Evolutionary conservation across 2,329 filamentous ascomycete genomes (phyloP).

Genomic region (Xylaria sp.): DNA sequence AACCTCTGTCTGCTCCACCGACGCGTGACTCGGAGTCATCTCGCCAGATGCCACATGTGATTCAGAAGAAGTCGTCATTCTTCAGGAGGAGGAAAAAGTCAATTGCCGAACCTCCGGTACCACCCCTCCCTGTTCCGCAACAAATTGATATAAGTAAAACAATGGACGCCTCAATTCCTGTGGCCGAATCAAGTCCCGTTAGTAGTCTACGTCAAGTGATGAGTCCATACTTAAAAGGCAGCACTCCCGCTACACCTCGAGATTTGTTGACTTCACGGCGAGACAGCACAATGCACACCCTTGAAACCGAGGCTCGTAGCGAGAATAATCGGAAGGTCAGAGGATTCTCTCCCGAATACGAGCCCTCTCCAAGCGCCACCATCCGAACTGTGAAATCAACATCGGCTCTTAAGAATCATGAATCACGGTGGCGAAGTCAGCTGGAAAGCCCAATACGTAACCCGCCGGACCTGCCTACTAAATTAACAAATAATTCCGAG

Average conservation of each 20-base stretch:
- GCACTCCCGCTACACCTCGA: slow-evolving; percentile 33
- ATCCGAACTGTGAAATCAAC: slow-evolving; percentile 70
- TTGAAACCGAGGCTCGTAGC: slow-evolving; percentile 41
- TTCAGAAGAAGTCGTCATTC: slow-evolving; percentile 96
- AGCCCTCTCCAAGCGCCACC: slow-evolving; percentile 75
- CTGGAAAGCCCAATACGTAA: slow-evolving; percentile 42
- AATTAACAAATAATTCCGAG: slow-evolving; percentile 46
- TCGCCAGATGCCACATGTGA: slow-evolving; percentile 54
- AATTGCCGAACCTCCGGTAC: slow-evolving; percentile 74
- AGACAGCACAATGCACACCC: slow-evolving; percentile 42
- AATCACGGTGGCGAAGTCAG: slow-evolving; percentile 42
- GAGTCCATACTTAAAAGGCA: slow-evolving; percentile 76
- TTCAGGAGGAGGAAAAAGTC: slow-evolving; percentile 96
- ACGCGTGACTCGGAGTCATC: slow-evolving; percentile 62
- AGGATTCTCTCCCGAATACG: slow-evolving; percentile 80
- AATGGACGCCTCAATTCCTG: slow-evolving; percentile 45
- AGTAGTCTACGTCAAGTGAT: slow-evolving; percentile 88
- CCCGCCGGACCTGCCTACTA: slow-evolving; percentile 44
- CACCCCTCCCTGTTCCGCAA: slow-evolving; percentile 53
- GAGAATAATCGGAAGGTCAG: slow-evolving; percentile 55
- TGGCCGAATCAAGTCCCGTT: slow-evolving; percentile 68
- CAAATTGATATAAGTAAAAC: slow-evolving; percentile 41
- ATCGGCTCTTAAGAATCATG: slow-evolving; percentile 49
- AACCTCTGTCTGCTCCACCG: slow-evolving; percentile 58
- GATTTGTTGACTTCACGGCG: slow-evolving; percentile 37